Evolutionary conservation across 2,329 filamentous ascomycete species (phyloP).

Genomic region (Hortaea werneckii): DNA sequence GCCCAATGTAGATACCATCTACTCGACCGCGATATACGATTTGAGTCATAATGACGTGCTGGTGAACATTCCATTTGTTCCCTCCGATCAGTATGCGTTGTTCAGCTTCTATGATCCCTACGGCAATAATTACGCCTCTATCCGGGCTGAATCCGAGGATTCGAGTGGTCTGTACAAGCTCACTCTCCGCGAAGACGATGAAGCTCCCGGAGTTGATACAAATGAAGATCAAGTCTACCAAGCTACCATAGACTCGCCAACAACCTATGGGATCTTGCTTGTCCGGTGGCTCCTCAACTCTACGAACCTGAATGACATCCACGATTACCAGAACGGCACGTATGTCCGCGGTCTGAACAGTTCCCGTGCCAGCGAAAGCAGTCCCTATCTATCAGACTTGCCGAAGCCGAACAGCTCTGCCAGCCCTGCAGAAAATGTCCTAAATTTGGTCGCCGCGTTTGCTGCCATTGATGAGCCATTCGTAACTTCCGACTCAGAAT

Average conservation of each 20-base stretch:
- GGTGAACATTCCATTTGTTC: constrained; percentile 9
- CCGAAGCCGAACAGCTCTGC: neutral
- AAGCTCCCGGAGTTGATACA: neutral
- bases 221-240: neutral
- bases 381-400: constrained; percentile 1
- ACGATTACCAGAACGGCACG: constrained; percentile 3
- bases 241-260: constrained; percentile 6
- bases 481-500: constrained; percentile 2
- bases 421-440: constrained; percentile 6
- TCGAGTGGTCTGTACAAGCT: neutral
- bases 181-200: neutral
- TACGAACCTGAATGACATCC: constrained; percentile 6
- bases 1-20: constrained; percentile 18
- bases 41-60: constrained; percentile 10
- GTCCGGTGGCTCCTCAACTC: constrained; percentile 10
- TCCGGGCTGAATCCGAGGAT: neutral
- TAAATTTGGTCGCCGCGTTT: constrained; percentile 5
- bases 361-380: neutral
- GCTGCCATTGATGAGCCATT: neutral
- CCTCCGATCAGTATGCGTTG: constrained; percentile 5
- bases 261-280: constrained; percentile 8
- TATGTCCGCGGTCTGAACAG: neutral
- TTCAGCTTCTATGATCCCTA: constrained; percentile 10
- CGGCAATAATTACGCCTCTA: neutral
- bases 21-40: constrained; percentile 12